Percentiles rank a stretch among this genome's conserved stretches.
These are phyloP conservation scores for Chalara sp. DNA, from an alignment of 2,329 filamentous ascomycete species.

Conservation along the genomic window DNA sequence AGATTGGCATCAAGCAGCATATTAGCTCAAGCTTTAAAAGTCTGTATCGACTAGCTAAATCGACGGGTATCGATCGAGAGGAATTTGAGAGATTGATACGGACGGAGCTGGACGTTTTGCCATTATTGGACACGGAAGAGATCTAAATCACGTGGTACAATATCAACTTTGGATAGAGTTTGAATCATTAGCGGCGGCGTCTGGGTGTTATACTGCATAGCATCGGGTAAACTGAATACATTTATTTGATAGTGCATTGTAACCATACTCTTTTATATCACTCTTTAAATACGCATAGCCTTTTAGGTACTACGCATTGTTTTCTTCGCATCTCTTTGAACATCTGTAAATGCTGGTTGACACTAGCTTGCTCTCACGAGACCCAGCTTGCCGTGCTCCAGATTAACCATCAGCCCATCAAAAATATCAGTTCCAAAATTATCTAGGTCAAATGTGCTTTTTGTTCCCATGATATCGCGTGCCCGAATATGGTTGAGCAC, in stretches of 20 bases:
- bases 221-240: no score
- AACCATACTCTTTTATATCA: no score
- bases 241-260: no score
- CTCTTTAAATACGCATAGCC: no score
- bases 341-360: no score
- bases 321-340: no score
- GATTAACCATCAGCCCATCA: neutral
- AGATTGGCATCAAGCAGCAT: slow-evolving; percentile 73
- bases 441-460: neutral
- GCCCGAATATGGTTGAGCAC: neutral
- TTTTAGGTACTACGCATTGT: no score
- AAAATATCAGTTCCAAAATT: neutral
- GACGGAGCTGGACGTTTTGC: slow-evolving; percentile 64
- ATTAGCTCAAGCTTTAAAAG: slow-evolving; percentile 72
- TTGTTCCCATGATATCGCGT: neutral
- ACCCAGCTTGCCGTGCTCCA: neutral
- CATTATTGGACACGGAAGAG: slow-evolving; percentile 54
- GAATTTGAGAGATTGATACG: slow-evolving; percentile 70
- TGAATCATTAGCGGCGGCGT: no score
- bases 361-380: neutral
- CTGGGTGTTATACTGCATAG: no score
- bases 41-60: slow-evolving; percentile 62
- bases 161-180: no score
- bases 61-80: slow-evolving; percentile 64
- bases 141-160: neutral